Percentiles rank a stretch among this genome's conserved stretches.
Conservation (phyloP, 2,329 filamentous ascomycete species). For the Penicillium sumatraense region DNA sequence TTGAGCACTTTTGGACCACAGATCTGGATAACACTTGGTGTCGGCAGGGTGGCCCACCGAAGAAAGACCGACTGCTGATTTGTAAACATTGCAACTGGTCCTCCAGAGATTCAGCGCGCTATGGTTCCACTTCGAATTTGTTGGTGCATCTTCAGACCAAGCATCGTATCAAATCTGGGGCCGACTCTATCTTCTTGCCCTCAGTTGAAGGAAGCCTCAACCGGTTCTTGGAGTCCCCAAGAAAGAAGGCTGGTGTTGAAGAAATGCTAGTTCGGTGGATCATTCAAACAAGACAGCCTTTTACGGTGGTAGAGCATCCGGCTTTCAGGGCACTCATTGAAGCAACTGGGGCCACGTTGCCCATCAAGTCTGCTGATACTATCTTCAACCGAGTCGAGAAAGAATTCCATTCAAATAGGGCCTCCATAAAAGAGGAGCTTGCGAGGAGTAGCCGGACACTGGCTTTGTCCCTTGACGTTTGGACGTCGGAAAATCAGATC, state of each 20-base stretch:
- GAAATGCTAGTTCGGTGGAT: constrained; percentile 1
- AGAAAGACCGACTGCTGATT: constrained; percentile 12
- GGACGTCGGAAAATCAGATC: constrained; percentile 14
- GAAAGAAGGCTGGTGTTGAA: constrained; percentile 8
- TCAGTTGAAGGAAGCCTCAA: constrained; percentile 1
- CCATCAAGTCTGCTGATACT: constrained; percentile 7
- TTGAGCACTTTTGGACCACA: constrained; percentile 15
- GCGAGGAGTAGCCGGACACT: constrained; percentile 5
- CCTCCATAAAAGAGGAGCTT: constrained; percentile 12
- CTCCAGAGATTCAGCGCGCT: constrained; percentile 12
- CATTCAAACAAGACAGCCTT: constrained; percentile 4
- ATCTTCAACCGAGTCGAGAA: constrained; percentile 6
- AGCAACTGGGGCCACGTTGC: constrained; percentile 11
- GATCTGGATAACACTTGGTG: constrained; percentile 13
- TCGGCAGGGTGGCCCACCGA: constrained; percentile 8
- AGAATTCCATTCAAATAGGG: constrained; percentile 8
- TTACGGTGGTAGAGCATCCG: constrained; percentile 11
- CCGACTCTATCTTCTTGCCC: constrained; percentile 4
- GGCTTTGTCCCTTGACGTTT: constrained; percentile 18
- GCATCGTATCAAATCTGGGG: constrained; percentile 7
- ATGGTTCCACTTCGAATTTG: constrained; percentile 14
- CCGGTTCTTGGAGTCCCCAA: constrained; percentile 8
- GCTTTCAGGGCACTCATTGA: constrained; percentile 14
- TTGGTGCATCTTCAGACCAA: constrained; percentile 9
- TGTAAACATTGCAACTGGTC: constrained; percentile 7